These are phyloP conservation scores for Naegleria fowleri DNA, from an alignment of 208 protist species.

Conservation along the genomic window DNA sequence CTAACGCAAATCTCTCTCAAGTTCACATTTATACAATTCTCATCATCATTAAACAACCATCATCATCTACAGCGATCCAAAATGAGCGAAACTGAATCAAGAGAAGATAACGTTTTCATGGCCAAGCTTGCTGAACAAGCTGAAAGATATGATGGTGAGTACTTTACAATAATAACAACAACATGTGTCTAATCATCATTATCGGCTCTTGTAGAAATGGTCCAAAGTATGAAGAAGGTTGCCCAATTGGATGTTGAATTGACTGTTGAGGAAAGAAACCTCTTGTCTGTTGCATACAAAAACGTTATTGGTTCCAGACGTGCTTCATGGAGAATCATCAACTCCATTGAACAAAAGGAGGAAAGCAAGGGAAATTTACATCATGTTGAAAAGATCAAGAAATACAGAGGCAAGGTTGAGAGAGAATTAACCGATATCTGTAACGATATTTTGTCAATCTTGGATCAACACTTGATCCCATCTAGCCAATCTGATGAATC, in stretches of 20 bases:
- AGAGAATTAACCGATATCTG: constrained; percentile 94
- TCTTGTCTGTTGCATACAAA: constrained; percentile 99
- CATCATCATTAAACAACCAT: background rate
- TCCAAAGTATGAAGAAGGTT: constrained; percentile 94
- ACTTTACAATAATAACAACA: background rate
- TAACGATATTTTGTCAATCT: constrained; percentile 88
- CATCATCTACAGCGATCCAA: background rate
- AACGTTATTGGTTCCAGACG: constrained; percentile 98
- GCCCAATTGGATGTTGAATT: constrained; percentile 85
- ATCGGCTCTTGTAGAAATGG: constrained; percentile 81
- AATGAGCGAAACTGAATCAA: constrained; percentile 56
- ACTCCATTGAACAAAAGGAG: constrained; percentile 92
- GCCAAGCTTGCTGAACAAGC: constrained; percentile 97
- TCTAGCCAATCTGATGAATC: constrained; percentile 68
- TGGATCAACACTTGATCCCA: constrained; percentile 94
- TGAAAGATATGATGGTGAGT: constrained; percentile 92
- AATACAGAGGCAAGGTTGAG: constrained; percentile 92
- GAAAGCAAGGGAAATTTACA: constrained; percentile 68
- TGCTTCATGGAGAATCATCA: constrained; percentile 97
- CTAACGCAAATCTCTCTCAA: background rate
- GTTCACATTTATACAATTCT: background rate
- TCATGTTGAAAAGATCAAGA: constrained; percentile 67
- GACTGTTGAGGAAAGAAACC: constrained; percentile 97
- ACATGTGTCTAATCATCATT: background rate
- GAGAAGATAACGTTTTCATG: constrained; percentile 85